A percentile compares a stretch with the other conserved stretches of the same genome.
Evolutionary conservation across 495 filamentous ascomycete genomes (phyloP).

Genomic region (Hypoxylon cercidicola): DNA sequence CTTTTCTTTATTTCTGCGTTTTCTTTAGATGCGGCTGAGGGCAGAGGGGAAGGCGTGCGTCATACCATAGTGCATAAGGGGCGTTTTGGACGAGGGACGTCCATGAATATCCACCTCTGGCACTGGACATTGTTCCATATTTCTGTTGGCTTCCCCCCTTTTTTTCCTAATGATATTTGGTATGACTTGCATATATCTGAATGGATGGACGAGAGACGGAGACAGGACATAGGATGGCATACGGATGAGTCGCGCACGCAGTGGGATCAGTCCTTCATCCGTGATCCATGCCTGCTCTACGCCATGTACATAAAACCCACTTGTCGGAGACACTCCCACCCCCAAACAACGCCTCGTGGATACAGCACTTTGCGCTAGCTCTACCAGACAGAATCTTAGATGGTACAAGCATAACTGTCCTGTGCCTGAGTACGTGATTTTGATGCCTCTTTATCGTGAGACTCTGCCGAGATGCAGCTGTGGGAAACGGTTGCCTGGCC

Average conservation of each 20-base stretch:
- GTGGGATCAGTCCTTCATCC: constrained; percentile 6
- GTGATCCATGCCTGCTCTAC: not conserved
- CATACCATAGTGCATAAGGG: constrained; percentile 33
- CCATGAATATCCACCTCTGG: constrained; percentile 30
- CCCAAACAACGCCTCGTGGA: constrained; percentile 9
- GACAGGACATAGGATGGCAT: constrained; percentile 7
- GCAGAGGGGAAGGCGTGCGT: constrained; percentile 25
- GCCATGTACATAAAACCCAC: constrained; percentile 31
- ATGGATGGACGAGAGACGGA: constrained; percentile 30
- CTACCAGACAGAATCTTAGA: constrained; percentile 27
- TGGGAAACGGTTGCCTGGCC: too few species aligned
- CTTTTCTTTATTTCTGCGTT: constrained; percentile 2
- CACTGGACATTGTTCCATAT: constrained; percentile 1
- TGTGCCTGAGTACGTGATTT: not conserved
- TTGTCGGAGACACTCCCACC: not conserved
- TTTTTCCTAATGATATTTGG: constrained; percentile 32
- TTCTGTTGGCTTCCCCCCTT: constrained; percentile 14
- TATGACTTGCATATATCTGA: constrained; percentile 40
- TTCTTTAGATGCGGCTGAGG: constrained; percentile 16
- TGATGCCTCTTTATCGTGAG: too few species aligned
- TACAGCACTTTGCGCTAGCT: constrained; percentile 25
- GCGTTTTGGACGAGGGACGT: constrained; percentile 12
- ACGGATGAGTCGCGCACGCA: constrained; percentile 23
- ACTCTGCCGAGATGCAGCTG: too few species aligned
- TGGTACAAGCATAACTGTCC: constrained; percentile 2